Conservation (phyloP, 2,329 filamentous ascomycete genomes). For the Talaromyces verruculosus region DNA sequence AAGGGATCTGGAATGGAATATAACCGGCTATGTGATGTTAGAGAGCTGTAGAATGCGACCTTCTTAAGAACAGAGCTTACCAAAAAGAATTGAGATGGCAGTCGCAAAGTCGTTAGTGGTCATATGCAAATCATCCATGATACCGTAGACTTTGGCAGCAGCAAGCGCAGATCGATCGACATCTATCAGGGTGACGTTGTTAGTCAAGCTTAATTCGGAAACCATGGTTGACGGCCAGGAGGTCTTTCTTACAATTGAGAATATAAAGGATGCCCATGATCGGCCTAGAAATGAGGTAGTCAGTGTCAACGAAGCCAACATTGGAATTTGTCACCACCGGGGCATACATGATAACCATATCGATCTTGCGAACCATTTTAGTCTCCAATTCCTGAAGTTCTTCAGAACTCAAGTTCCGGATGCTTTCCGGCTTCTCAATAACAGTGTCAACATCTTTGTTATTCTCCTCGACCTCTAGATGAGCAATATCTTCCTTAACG, state of each 20-base stretch:
- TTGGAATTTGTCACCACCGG: background rate
- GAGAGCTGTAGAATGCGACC: background rate
- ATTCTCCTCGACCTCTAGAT: background rate
- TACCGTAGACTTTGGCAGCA: constrained; percentile 43
- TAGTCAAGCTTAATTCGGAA: background rate
- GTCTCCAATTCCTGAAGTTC: constrained; percentile 28
- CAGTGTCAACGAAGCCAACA: background rate
- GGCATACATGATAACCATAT: constrained; percentile 29
- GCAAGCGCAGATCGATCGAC: constrained; percentile 43
- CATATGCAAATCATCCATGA: constrained; percentile 43
- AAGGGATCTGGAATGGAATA: background rate
- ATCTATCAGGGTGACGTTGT: constrained; percentile 20
- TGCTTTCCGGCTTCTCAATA: constrained; percentile 14
- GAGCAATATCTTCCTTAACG: background rate
- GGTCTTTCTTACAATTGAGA: background rate
- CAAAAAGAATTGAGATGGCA: constrained; percentile 31
- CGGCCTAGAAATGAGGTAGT: background rate
- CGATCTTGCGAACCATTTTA: constrained; percentile 25
- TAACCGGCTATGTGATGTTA: background rate
- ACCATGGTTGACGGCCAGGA: background rate
- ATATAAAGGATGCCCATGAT: background rate
- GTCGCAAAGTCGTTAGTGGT: constrained; percentile 37
- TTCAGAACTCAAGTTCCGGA: constrained; percentile 27
- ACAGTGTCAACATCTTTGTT: background rate
- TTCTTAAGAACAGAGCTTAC: background rate